Conservation (phyloP, 129 eudicot genomes). For the Saposhnikovia divaricata region DNA sequence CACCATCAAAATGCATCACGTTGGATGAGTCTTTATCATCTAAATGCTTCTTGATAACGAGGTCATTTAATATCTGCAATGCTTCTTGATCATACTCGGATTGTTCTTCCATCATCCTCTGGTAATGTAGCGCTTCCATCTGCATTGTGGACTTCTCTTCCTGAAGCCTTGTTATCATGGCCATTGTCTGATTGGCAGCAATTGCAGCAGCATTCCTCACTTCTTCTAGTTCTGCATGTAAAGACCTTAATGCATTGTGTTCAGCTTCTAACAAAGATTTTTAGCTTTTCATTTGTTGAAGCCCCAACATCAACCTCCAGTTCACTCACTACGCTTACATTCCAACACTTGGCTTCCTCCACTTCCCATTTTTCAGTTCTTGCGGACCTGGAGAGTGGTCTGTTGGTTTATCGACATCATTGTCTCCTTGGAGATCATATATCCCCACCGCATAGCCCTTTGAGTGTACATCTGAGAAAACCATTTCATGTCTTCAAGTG, state of each 20-base stretch:
- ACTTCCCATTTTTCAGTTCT: constrained; percentile 16
- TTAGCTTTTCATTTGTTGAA: constrained; percentile 16
- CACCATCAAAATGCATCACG: too few species aligned
- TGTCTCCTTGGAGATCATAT: neutral
- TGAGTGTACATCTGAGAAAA: neutral
- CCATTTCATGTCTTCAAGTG: neutral
- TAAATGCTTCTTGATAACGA: constrained; percentile 39
- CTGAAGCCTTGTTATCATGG: constrained; percentile 48
- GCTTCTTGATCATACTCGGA: constrained; percentile 53
- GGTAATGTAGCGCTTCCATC: constrained; percentile 42
- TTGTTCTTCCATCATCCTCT: constrained; percentile 60
- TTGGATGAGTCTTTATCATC: too few species aligned
- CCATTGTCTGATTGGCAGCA: constrained; percentile 50
- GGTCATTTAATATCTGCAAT: constrained; percentile 37
- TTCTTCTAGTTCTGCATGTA: constrained; percentile 36
- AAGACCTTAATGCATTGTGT: constrained; percentile 28
- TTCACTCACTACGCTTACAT: constrained; percentile 17
- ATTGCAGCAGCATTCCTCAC: constrained; percentile 45
- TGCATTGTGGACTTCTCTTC: constrained; percentile 46
- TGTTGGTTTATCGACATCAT: neutral
- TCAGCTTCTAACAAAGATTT: constrained; percentile 30
- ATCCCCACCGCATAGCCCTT: constrained; percentile 8
- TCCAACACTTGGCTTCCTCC: constrained; percentile 9
- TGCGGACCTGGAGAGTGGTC: constrained; percentile 8
- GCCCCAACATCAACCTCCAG: constrained; percentile 3